Conservation (phyloP, 1,284 basidiomycete species). For the Ustilago cynodontis region DNA sequence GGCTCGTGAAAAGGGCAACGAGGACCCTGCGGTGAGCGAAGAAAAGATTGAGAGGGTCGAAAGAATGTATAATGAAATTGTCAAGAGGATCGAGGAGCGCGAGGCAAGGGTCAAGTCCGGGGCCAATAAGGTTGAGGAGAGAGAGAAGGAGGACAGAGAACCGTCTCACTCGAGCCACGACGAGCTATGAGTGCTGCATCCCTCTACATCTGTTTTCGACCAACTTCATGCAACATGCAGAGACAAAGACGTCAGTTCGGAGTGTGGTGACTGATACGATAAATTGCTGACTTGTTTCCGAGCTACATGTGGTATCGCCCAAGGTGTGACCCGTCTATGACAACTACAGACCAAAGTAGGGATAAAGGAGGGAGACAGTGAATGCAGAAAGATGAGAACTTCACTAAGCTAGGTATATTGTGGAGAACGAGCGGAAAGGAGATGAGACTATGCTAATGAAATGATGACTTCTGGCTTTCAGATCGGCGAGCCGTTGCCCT, state of each 20-base stretch:
- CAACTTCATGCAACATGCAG: background rate
- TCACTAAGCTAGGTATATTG: slow-evolving; percentile 5
- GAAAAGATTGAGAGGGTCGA: slow-evolving; percentile 46
- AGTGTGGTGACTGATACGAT: background rate
- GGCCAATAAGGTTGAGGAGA: background rate
- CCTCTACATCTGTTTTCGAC: background rate
- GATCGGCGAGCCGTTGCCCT: slow-evolving; percentile 18
- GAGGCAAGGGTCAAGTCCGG: slow-evolving; percentile 20
- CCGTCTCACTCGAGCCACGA: slow-evolving; percentile 10
- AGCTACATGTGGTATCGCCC: background rate
- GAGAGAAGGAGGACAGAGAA: background rate
- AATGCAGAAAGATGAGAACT: background rate
- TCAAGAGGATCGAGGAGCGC: slow-evolving; percentile 34
- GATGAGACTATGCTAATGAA: background rate
- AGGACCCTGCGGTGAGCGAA: slow-evolving; percentile 32
- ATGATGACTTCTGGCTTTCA: background rate
- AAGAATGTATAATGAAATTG: slow-evolving; percentile 44
- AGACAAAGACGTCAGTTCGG: background rate
- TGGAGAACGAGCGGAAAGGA: background rate
- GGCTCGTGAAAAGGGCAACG: slow-evolving; percentile 30
- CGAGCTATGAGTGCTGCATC: slow-evolving; percentile 15
- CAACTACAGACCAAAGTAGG: background rate
- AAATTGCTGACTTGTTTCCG: background rate
- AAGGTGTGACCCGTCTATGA: background rate
- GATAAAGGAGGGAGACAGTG: background rate